These are phyloP conservation scores for Paxillus ammoniavirescens DNA, from an alignment of 768 basidiomycete species.

Conservation along the genomic window DNA sequence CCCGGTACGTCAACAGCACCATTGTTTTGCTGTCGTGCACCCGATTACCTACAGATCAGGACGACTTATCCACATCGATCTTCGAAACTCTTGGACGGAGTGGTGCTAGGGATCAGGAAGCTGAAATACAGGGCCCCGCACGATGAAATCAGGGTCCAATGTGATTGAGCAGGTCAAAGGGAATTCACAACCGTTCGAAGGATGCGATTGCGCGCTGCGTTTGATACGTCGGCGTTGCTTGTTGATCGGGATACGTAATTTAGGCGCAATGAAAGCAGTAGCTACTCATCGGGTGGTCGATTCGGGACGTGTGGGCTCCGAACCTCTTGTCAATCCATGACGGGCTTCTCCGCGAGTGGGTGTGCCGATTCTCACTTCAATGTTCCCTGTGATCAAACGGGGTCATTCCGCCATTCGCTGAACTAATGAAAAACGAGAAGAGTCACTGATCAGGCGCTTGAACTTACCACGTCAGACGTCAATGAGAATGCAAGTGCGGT, in stretches of 20 bases:
- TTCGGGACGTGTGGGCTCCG: background rate
- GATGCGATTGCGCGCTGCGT: slow-evolving; percentile 7
- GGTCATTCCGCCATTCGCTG: background rate
- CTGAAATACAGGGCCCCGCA: background rate
- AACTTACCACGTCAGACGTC: background rate
- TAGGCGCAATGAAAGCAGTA: background rate
- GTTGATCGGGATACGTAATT: background rate
- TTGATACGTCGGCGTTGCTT: background rate
- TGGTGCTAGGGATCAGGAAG: background rate
- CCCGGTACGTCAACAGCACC: slow-evolving; percentile 1
- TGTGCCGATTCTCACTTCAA: background rate
- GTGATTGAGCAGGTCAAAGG: background rate
- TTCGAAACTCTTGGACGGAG: background rate
- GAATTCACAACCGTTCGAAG: slow-evolving; percentile 11
- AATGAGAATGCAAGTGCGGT: background rate
- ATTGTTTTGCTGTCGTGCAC: background rate
- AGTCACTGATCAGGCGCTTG: background rate
- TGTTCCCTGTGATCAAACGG: slow-evolving; percentile 5
- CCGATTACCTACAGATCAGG: slow-evolving; percentile 1
- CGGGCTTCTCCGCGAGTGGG: background rate
- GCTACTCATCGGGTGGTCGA: background rate
- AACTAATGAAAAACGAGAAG: background rate
- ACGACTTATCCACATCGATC: slow-evolving; percentile 1
- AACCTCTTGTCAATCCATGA: slow-evolving; percentile 6
- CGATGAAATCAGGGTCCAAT: background rate